Base-by-base conservation (phyloP, 345 rosid genomes). In the Aurinia saxatilis region DNA sequence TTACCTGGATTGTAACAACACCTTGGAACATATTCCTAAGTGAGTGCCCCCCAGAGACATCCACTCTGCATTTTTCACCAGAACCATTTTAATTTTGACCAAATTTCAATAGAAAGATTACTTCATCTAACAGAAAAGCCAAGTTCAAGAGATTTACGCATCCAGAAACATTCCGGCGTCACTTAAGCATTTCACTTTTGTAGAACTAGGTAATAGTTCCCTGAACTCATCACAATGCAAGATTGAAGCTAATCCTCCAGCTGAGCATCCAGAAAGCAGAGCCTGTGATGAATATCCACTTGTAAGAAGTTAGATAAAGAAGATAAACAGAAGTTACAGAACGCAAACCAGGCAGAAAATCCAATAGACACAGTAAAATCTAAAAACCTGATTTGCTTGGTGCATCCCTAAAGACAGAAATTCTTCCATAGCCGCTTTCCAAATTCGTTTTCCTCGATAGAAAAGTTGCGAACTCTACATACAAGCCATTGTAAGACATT, bases 81-180 rank as follows among this genome's bases (percentile, higher is more conserved):
- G 6, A 54, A 58, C 11, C 39, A 57, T 55, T 48, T 31, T 42
- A 63, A 16, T 39, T 46, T 55, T 23, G 7, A 11, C 44, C n/a
- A 45, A 1, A 18, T 37, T 45, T 40, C n/a, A n/a, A 3, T 0
- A 36, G 5, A 37, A 52, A 18, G 12, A 8, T 7, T n/a, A 36
- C 25, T n/a, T 11, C 5, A 10, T 2, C 35, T 31, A 37, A 52
- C 6, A 27, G 35, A 68, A 49, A 66, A 57, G 40, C 8, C 5
- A 47, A 14, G 56, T 56, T 30, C 33, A 47, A 54, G 71, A 48
- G 50, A 73, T 14, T 15, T 63, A 87, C 99, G 84, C 84, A 45
- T 87, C 97, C 41, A 92, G 87, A 74, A 92, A 92, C 77, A 93
- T 62, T 55, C 99, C 99, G 37, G 97, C 97, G 62, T 90, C 97